These are phyloP conservation scores for Cercophora samala DNA, from an alignment of 495 filamentous ascomycete species.

Conservation along the genomic window DNA sequence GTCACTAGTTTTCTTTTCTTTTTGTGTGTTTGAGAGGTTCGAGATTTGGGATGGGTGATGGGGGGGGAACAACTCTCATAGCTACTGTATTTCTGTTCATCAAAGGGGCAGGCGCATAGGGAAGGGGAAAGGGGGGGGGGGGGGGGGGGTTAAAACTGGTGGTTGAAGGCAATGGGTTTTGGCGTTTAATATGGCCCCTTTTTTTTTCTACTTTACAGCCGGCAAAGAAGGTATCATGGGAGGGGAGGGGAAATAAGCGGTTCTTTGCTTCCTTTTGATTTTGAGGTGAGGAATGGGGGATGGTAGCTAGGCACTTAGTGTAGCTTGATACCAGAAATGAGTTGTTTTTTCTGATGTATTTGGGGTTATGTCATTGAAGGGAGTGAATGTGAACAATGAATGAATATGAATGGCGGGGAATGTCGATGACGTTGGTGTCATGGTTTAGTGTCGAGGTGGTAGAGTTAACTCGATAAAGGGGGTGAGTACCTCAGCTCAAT, in stretches of 20 bases:
- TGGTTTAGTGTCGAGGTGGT: background rate
- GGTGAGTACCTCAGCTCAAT: background rate
- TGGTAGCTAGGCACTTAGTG: background rate
- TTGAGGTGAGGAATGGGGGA: too few species aligned
- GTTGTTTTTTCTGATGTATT: background rate
- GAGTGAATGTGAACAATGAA: background rate
- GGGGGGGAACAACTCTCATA: too few species aligned
- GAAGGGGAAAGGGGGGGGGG: background rate
- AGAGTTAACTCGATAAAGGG: background rate
- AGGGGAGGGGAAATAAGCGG: background rate
- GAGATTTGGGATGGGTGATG: background rate
- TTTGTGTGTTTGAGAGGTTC: background rate
- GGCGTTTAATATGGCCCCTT: background rate
- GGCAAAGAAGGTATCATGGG: background rate
- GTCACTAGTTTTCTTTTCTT: background rate
- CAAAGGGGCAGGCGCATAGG: background rate
- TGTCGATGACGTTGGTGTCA: background rate
- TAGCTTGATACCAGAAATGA: background rate
- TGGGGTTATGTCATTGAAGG: background rate
- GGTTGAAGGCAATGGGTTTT: background rate
- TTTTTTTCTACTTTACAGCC: background rate
- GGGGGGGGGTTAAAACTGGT: background rate
- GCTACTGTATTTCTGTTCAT: background rate
- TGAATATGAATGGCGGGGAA: background rate
- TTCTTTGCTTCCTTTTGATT: too few species aligned